Evolutionary conservation across 345 rosid species (phyloP).

Genomic region (Orychophragmus violaceus): DNA sequence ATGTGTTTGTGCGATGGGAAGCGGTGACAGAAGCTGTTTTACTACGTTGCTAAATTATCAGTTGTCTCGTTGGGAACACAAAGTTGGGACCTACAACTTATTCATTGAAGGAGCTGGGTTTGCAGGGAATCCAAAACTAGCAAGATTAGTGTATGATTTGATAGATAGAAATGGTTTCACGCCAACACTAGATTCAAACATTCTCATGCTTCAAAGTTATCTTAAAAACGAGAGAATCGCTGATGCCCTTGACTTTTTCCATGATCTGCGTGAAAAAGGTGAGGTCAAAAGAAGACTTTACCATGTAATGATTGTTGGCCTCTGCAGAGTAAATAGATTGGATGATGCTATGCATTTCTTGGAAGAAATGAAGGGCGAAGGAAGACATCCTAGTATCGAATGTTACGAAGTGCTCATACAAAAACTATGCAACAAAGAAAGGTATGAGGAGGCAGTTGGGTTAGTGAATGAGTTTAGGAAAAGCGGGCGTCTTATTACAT

Average conservation of each 20-base stretch:
- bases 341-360: slow-evolving; percentile 46
- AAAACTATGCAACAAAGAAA: slow-evolving; percentile 31
- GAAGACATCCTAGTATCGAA: slow-evolving; percentile 41
- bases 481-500: slow-evolving; percentile 40
- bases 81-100: slow-evolving; percentile 34
- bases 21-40: slow-evolving; percentile 37
- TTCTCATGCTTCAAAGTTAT: slow-evolving; percentile 58
- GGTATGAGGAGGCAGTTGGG: slow-evolving; percentile 41
- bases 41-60: slow-evolving; percentile 44
- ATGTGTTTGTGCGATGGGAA: slow-evolving; percentile 44
- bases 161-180: slow-evolving; percentile 47
- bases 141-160: slow-evolving; percentile 56
- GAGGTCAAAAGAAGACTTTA: slow-evolving; percentile 34
- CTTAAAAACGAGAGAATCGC: slow-evolving; percentile 46
- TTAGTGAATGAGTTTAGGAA: slow-evolving; percentile 50
- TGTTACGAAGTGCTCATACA: slow-evolving; percentile 58
- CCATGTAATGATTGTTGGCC: slow-evolving; percentile 46
- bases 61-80: slow-evolving; percentile 37
- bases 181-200: slow-evolving; percentile 38
- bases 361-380: slow-evolving; percentile 41
- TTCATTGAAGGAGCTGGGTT: slow-evolving; percentile 77
- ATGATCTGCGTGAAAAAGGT: slow-evolving; percentile 32
- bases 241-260: slow-evolving; percentile 57
- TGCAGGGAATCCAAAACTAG: slow-evolving; percentile 61
- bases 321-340: slow-evolving; percentile 42